A percentile compares a stretch with the other conserved stretches of the same genome.
phyloP scores from a whole-genome alignment of 805 yeast genomes.

The Wickerhamomyces strasburgensis region DNA sequence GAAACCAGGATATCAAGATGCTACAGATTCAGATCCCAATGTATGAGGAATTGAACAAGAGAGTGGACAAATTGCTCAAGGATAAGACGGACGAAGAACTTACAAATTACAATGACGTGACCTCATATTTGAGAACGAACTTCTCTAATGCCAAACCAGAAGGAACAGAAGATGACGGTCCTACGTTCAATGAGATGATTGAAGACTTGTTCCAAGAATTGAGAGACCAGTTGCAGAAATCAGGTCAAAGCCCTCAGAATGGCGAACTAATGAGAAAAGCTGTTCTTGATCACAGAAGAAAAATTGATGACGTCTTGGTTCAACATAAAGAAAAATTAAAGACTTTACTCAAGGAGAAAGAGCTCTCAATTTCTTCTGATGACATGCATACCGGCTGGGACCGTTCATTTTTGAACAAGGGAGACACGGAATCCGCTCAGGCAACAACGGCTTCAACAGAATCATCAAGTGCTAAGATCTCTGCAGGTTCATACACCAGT shows the following conservation, averaged over 20 bases:
- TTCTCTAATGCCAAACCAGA: slow-evolving; percentile 63
- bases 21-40: slow-evolving; percentile 73
- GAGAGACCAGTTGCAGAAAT: slow-evolving; percentile 50
- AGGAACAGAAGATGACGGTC: slow-evolving; percentile 40
- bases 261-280: slow-evolving; percentile 32
- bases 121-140: slow-evolving; percentile 39
- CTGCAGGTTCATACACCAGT: neutral
- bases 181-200: slow-evolving; percentile 87
- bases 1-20: slow-evolving; percentile 72
- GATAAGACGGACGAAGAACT: slow-evolving; percentile 38
- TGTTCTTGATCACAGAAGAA: slow-evolving; percentile 57
- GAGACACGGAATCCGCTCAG: slow-evolving; percentile 20
- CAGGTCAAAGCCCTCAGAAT: slow-evolving; percentile 39
- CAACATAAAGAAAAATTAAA: slow-evolving; percentile 64
- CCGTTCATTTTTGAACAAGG: slow-evolving; percentile 70
- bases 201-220: slow-evolving; percentile 83
- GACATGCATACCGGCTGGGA: slow-evolving; percentile 93
- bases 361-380: slow-evolving; percentile 75
- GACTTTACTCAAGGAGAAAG: slow-evolving; percentile 64
- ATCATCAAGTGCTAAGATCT: neutral
- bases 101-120: slow-evolving; percentile 27
- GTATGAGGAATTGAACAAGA: slow-evolving; percentile 67
- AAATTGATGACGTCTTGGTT: slow-evolving; percentile 60
- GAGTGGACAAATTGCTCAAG: slow-evolving; percentile 62
- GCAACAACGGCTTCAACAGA: slow-evolving; percentile 18